Evolutionary conservation across 495 filamentous ascomycete species (phyloP).

Genomic region (Aspergillus biplanus): DNA sequence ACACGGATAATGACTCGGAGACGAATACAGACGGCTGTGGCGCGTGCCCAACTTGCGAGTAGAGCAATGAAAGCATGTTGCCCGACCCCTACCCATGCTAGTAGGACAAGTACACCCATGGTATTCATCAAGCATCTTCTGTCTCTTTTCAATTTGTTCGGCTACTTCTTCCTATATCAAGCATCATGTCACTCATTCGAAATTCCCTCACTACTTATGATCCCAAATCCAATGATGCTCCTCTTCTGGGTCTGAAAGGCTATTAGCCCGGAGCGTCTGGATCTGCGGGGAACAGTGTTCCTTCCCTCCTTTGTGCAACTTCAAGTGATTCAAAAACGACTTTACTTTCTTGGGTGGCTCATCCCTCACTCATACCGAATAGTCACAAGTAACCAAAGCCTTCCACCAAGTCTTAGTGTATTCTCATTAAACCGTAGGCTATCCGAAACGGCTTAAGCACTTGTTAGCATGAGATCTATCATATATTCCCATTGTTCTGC

Average conservation of each 20-base stretch:
- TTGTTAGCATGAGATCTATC: not conserved
- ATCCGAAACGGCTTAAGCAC: not conserved
- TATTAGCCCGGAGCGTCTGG: too few relatives aligned
- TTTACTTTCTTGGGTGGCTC: not conserved
- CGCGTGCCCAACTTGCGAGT: not conserved
- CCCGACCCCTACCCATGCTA: not conserved
- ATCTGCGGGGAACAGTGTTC: too few relatives aligned
- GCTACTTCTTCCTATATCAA: not conserved
- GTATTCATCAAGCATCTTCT: not conserved
- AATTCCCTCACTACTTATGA: not conserved
- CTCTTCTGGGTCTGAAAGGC: too few relatives aligned
- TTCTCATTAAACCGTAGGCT: not conserved
- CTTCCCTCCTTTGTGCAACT: too few relatives aligned
- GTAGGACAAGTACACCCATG: not conserved
- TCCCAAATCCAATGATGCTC: too few relatives aligned
- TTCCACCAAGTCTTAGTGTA: not conserved
- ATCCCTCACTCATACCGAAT: not conserved
- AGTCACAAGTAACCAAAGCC: not conserved
- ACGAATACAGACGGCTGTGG: constrained; percentile 1
- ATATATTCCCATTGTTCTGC: not conserved
- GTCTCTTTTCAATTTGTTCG: not conserved
- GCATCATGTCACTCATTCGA: not conserved
- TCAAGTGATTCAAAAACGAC: not conserved
- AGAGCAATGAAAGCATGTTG: not conserved
- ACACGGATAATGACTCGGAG: constrained; percentile 1